These are phyloP conservation scores for Neurospora pannonica DNA, from an alignment of 495 filamentous ascomycete species.

Conservation along the genomic window DNA sequence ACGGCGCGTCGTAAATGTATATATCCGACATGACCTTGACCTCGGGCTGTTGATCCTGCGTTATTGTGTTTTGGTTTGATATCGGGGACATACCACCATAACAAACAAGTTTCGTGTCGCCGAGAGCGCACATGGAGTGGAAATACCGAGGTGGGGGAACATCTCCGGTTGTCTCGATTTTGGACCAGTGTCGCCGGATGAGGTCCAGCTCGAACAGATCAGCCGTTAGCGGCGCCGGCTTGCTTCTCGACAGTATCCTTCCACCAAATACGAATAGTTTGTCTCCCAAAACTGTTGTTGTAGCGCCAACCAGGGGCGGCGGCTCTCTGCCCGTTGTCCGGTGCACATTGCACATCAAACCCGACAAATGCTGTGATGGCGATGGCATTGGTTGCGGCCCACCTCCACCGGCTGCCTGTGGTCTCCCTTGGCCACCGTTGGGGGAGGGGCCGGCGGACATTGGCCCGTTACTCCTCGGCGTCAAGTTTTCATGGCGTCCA, in stretches of 20 bases:
- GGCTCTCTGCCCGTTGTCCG: constrained; percentile 85
- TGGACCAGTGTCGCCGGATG: constrained; percentile 84
- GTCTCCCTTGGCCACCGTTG: constrained; percentile 23
- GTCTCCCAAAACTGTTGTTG: constrained; percentile 88
- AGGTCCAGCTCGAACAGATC: constrained; percentile 91
- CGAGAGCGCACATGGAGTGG: constrained; percentile 85
- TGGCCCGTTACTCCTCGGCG: constrained; percentile 41
- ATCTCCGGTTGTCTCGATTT: constrained; percentile 74
- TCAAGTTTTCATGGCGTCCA: constrained; percentile 36
- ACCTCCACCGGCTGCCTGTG: constrained; percentile 41
- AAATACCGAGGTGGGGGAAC: constrained; percentile 89
- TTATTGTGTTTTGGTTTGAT: constrained; percentile 36
- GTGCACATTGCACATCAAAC: constrained; percentile 88
- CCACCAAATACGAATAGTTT: constrained; percentile 96
- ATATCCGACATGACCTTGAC: constrained; percentile 97
- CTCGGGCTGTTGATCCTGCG: constrained; percentile 68
- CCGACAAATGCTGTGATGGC: constrained; percentile 58
- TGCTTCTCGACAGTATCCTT: constrained; percentile 70
- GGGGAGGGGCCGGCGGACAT: constrained; percentile 42
- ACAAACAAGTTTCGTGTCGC: constrained; percentile 92
- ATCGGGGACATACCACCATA: constrained; percentile 97
- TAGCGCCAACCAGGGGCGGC: constrained; percentile 83
- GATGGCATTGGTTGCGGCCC: constrained; percentile 32
- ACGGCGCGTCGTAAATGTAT: constrained; percentile 86
- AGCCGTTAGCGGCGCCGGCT: constrained; percentile 68